Evolutionary conservation across 192 early-diverging fungal genomes (phyloP).

Genomic region (Podila horticola): DNA sequence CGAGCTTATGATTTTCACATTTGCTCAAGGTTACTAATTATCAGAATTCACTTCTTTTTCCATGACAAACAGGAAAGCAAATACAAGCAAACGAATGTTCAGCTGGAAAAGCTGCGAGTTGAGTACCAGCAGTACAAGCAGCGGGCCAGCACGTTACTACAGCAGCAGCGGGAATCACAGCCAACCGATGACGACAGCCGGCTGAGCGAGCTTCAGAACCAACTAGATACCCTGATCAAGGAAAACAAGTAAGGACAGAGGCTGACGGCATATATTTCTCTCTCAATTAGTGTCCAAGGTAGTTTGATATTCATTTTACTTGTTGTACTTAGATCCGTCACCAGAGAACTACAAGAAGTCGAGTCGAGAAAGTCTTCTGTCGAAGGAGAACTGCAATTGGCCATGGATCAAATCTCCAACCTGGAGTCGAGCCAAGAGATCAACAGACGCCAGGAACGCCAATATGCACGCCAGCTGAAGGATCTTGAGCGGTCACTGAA

Average conservation of each 20-base stretch:
- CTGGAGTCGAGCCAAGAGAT: conserved; percentile 42
- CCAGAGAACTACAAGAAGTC: conserved; percentile 27
- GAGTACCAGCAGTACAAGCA: conserved; percentile 70
- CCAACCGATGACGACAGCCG: conserved; percentile 31
- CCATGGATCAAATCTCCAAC: conserved; percentile 44
- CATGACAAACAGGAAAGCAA: conserved; percentile 53
- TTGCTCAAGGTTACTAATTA: neutral
- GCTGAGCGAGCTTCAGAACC: conserved; percentile 28
- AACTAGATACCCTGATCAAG: conserved; percentile 26
- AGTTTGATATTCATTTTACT: neutral
- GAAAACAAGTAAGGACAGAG: conserved; percentile 33
- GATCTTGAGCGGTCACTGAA: conserved; percentile 44
- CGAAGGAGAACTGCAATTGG: conserved; percentile 32
- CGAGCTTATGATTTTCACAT: too few species aligned
- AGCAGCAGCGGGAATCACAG: conserved; percentile 50
- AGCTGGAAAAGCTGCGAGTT: conserved; percentile 52
- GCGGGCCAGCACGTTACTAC: conserved; percentile 58
- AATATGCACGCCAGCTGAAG: conserved; percentile 31
- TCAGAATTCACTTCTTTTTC: neutral
- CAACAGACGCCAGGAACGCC: conserved; percentile 40
- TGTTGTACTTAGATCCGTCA: conserved; percentile 11
- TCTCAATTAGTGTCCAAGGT: too few species aligned
- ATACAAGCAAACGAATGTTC: conserved; percentile 55
- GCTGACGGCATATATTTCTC: neutral
- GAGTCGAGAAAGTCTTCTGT: conserved; percentile 15